Evolutionary conservation across 352 stramenopile genomes (phyloP).

Genomic region (Saprolegnia parasitica): DNA sequence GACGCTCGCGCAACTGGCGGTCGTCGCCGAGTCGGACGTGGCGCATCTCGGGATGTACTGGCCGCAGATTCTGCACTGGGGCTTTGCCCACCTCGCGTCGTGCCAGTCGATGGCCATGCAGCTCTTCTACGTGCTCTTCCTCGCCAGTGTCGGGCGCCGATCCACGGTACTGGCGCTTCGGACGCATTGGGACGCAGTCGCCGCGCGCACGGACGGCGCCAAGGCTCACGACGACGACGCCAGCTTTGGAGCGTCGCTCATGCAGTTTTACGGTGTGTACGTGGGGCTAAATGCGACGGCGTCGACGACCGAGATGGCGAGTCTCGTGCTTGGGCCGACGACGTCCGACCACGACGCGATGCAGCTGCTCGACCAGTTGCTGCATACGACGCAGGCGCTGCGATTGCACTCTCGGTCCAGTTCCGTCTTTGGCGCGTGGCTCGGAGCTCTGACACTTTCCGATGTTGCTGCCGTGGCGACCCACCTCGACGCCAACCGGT

Average conservation of each 20-base stretch:
- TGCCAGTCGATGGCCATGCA: conserved; percentile 51
- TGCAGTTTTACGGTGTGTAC: conserved; percentile 46
- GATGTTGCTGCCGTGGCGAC: background rate
- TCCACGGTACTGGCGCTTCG: conserved; percentile 42
- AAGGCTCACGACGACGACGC: conserved; percentile 43
- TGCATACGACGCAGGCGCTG: conserved; percentile 24
- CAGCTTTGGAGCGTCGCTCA: conserved; percentile 42
- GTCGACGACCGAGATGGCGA: conserved; percentile 42
- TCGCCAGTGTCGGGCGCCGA: conserved; percentile 46
- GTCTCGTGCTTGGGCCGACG: conserved; percentile 39
- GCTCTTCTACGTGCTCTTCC: conserved; percentile 59
- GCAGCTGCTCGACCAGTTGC: conserved; percentile 35
- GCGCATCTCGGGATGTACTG: conserved; percentile 67
- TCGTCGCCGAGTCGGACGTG: conserved; percentile 50
- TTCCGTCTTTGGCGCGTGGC: conserved; percentile 15
- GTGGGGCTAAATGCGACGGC: conserved; percentile 27
- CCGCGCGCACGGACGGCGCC: conserved; percentile 49
- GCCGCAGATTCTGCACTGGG: conserved; percentile 65
- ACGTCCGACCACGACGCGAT: conserved; percentile 44
- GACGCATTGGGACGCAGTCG: conserved; percentile 60
- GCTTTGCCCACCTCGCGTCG: conserved; percentile 44
- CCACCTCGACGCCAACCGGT: background rate
- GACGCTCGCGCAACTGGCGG: conserved; percentile 53
- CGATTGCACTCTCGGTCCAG: background rate
- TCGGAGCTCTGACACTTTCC: background rate